A percentile compares a stretch with the other conserved stretches of the same genome.
These are phyloP conservation scores for Globisporangium nunn DNA, from an alignment of 352 stramenopile genomes.

Conservation along the genomic window DNA sequence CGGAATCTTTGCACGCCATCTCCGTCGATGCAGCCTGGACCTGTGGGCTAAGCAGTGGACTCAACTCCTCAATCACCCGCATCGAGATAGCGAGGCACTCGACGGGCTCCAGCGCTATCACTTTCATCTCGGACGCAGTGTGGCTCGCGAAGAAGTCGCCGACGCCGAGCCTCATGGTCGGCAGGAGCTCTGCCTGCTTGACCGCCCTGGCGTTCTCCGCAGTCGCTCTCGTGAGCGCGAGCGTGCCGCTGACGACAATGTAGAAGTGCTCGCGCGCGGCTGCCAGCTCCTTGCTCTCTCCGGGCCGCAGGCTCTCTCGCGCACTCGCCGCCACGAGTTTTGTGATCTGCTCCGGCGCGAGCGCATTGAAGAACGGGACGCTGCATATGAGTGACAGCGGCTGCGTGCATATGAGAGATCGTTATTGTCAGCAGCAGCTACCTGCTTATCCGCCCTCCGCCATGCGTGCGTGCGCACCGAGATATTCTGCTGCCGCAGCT, in stretches of 20 bases:
- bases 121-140: constrained; percentile 35
- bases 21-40: constrained; percentile 45
- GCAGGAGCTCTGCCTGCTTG: constrained; percentile 41
- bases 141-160: constrained; percentile 59
- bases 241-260: constrained; percentile 53
- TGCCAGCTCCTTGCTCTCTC: constrained; percentile 35
- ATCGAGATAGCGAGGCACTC: constrained; percentile 55
- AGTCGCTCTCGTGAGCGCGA: constrained; percentile 26
- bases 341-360: constrained; percentile 50
- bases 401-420: constrained; percentile 14
- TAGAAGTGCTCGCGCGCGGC: constrained; percentile 40
- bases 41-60: constrained; percentile 15
- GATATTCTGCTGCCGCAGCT: constrained; percentile 72
- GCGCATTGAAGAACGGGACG: constrained; percentile 66
- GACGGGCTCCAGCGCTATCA: constrained; percentile 59
- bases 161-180: constrained; percentile 55
- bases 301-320: constrained; percentile 34
- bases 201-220: constrained; percentile 36
- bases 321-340: constrained; percentile 36
- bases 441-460: no score
- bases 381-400: constrained; percentile 67
- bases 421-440: no score
- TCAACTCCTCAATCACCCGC: constrained; percentile 29
- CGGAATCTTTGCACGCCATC: constrained; percentile 21
- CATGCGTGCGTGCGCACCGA: constrained; percentile 22